Base-by-base conservation (phyloP, 192 early-diverging fungal genomes). In the Coemansia sp. region DNA sequence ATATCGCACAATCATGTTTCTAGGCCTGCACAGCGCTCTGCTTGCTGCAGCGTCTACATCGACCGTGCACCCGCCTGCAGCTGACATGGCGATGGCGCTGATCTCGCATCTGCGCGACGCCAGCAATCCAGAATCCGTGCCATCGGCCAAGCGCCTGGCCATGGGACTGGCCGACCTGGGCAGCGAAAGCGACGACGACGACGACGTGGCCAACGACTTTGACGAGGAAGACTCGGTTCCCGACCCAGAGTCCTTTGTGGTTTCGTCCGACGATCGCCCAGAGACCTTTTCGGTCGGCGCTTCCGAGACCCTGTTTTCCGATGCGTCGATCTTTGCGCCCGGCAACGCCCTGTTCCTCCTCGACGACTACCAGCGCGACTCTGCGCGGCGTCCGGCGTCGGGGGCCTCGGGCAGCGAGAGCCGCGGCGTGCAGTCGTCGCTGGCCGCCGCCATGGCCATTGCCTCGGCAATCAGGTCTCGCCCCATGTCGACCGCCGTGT, bases 171-270 rank as follows among this genome's bases (percentile, higher is more conserved):
- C 64, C 27, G 61, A 34, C 22, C 61, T 61, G 34, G 72, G 55
- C 54, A 61, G 60, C 52, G 60, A 66, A 20, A 22, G 35, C 58
- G 60, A 45, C 29, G 51, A 45, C 22, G 49, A 34, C 27, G 64
- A 56, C 53, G 64, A 66, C 18, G 30, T 20, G 11, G 64, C 30
- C 7, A 64, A 60, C 32, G 65, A 65, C 48, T 68, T 74, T 58
- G 77, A 70, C 50, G 76, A 79, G 16, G 77, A 51, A 13, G 71
- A 79, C 36, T 71, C 71, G 25, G 71, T 79, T 19, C 71, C 77
- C 19, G 77, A 79, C 58, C 77, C 77, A 4, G 77, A 79, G 51
- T 79, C 71, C 9, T 79, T 79, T 74, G 77, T 79, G 27, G 71
- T 79, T 4, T 74, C 71, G 52, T 72, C 77, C 35, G 48, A 61